phyloP scores from a whole-genome alignment of 2,329 filamentous ascomycete genomes.

The Cladosporium sp. region DNA sequence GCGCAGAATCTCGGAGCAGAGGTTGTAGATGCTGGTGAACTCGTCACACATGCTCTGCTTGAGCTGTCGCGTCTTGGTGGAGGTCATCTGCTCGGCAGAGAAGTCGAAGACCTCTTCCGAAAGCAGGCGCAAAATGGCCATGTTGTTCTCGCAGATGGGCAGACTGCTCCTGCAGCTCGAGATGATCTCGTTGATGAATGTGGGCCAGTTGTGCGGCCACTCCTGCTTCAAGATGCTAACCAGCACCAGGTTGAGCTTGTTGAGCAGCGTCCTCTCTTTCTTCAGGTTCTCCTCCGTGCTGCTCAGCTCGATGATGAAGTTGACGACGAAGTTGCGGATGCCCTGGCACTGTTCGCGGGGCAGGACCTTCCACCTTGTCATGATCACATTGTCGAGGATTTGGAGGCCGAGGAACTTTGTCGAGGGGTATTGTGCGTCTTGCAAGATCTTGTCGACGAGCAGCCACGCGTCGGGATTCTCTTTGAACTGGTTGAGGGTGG shows the following conservation, averaged over 20 bases:
- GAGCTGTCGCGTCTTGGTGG: conserved; percentile 89
- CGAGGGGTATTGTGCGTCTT: conserved; percentile 88
- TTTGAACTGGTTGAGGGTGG: conserved; percentile 95
- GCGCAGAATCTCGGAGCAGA: conserved; percentile 92
- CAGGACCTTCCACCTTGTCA: conserved; percentile 98
- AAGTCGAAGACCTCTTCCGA: conserved; percentile 99
- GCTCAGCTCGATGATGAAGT: conserved; percentile 95
- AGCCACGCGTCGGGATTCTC: conserved; percentile 98
- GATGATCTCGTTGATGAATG: conserved; percentile 99
- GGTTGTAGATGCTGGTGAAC: conserved; percentile 96
- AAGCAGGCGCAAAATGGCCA: conserved; percentile 91
- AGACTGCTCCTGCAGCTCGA: conserved; percentile 92
- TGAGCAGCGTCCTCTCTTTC: conserved; percentile 82
- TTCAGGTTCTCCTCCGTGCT: conserved; percentile 84
- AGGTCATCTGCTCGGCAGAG: conserved; percentile 99
- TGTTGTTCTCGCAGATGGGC: conserved; percentile 99
- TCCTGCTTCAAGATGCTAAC: conserved; percentile 98
- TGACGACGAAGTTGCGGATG: conserved; percentile 98
- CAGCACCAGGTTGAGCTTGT: conserved; percentile 97
- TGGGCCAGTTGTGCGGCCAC: conserved; percentile 99
- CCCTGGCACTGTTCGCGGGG: conserved; percentile 95
- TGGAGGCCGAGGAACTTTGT: conserved; percentile 97
- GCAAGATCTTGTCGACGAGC: conserved; percentile 93
- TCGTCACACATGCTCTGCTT: conserved; percentile 99
- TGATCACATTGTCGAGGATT: conserved; percentile 96